These are phyloP conservation scores for Zasmidium angulare DNA, from an alignment of 2,329 filamentous ascomycete species.

Conservation along the genomic window DNA sequence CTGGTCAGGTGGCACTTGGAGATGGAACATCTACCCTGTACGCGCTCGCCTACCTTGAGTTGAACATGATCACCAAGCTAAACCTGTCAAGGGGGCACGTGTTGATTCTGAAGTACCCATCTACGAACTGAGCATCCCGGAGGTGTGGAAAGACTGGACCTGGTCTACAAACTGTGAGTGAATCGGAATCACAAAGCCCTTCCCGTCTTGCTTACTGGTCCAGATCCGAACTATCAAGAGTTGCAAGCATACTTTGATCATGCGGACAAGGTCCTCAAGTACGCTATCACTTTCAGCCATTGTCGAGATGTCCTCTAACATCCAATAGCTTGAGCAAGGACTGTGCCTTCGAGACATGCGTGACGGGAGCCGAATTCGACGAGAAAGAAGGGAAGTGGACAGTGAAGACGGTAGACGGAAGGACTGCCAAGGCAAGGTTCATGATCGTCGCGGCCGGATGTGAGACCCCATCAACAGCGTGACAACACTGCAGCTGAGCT, in stretches of 20 bases:
- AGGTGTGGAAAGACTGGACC: slow-evolving; percentile 54
- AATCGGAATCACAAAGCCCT: not conserved
- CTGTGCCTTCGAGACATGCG: slow-evolving; percentile 51
- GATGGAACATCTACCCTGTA: slow-evolving; percentile 44
- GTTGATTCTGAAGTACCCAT: slow-evolving; percentile 50
- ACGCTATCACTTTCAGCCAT: slow-evolving; percentile 38
- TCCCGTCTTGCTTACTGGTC: slow-evolving; percentile 7
- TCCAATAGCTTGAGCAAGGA: slow-evolving; percentile 48
- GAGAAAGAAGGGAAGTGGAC: slow-evolving; percentile 50
- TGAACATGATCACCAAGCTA: slow-evolving; percentile 10
- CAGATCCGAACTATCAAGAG: slow-evolving; percentile 37
- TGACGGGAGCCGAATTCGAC: slow-evolving; percentile 55
- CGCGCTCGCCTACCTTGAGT: not conserved
- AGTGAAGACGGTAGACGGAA: slow-evolving; percentile 54
- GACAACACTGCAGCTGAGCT: not conserved
- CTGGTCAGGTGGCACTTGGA: slow-evolving; percentile 53
- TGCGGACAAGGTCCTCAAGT: slow-evolving; percentile 54
- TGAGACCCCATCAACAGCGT: slow-evolving; percentile 41
- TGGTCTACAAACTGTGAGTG: slow-evolving; percentile 39
- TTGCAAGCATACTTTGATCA: slow-evolving; percentile 60
- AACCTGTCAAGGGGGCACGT: slow-evolving; percentile 40
- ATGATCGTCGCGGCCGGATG: slow-evolving; percentile 55
- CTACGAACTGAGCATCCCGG: slow-evolving; percentile 49
- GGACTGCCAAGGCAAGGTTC: slow-evolving; percentile 52
- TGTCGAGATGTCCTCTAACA: slow-evolving; percentile 54